Evolutionary conservation across 176 grass and related monocot genomes (phyloP).

Genomic region (Tillandsia fasciculata): DNA sequence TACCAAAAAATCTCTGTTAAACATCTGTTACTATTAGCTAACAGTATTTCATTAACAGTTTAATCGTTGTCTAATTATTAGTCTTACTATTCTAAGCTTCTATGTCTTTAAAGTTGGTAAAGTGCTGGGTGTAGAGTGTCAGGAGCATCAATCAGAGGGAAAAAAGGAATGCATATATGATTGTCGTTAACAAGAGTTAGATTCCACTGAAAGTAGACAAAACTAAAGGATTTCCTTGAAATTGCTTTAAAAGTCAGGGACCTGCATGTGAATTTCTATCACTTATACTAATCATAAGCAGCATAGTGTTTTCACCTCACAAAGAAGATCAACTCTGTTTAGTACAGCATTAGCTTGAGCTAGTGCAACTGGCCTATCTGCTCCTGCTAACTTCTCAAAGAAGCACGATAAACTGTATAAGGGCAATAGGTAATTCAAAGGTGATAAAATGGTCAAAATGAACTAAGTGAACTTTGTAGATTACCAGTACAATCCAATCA

Average conservation of each 20-base stretch:
- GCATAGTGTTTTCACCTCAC: conserved; percentile 46
- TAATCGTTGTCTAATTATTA: too few relatives aligned
- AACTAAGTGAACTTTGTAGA: neutral
- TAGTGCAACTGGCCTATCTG: conserved; percentile 79
- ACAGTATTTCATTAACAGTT: too few relatives aligned
- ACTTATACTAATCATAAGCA: neutral
- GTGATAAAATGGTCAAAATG: neutral
- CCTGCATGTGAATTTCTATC: neutral
- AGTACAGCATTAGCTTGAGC: conserved; percentile 92
- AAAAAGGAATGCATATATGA: too few relatives aligned
- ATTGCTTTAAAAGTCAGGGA: neutral
- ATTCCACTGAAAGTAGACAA: neutral
- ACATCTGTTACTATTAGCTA: too few relatives aligned
- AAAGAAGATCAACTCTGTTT: conserved; percentile 84
- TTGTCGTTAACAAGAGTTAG: too few relatives aligned
- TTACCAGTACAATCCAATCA: conserved; percentile 96
- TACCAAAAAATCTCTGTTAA: too few relatives aligned
- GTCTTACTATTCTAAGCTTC: too few relatives aligned
- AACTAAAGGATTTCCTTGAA: neutral
- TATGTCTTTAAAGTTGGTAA: too few relatives aligned
- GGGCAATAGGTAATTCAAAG: neutral
- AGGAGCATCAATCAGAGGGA: too few relatives aligned
- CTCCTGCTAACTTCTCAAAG: conserved; percentile 78
- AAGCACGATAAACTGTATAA: conserved; percentile 18
- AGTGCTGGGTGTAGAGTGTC: too few relatives aligned